A percentile compares a stretch with the other conserved stretches of the same genome.
Evolutionary conservation across 352 stramenopile genomes (phyloP).

Genomic region (Lagenidium giganteum): DNA sequence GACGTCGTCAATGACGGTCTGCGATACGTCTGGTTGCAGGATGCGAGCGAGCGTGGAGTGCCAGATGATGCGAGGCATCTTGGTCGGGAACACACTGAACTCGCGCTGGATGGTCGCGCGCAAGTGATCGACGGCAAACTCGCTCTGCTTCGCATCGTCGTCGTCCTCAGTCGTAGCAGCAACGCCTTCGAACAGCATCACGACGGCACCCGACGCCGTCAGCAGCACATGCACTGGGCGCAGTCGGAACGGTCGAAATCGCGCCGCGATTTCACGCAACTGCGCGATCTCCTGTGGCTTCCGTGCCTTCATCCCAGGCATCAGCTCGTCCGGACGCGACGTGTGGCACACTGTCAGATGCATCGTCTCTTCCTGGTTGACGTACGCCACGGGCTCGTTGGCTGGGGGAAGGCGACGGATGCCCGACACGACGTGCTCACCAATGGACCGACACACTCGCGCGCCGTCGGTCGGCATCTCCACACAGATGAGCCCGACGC

Average conservation of each 20-base stretch:
- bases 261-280: constrained; percentile 28
- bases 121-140: constrained; percentile 54
- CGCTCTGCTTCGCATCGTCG: constrained; percentile 23
- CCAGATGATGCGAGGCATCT: constrained; percentile 58
- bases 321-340: constrained; percentile 56
- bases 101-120: constrained; percentile 35
- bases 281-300: constrained; percentile 35
- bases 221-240: constrained; percentile 46
- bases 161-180: constrained; percentile 3
- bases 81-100: constrained; percentile 27
- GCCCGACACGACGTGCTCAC: constrained; percentile 35
- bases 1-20: constrained; percentile 24
- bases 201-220: constrained; percentile 54
- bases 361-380: constrained; percentile 65
- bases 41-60: constrained; percentile 63
- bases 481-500: constrained; percentile 41
- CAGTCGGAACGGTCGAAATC: constrained; percentile 38
- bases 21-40: constrained; percentile 33
- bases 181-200: constrained; percentile 60
- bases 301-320: constrained; percentile 29
- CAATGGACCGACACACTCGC: constrained; percentile 28
- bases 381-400: constrained; percentile 34
- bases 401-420: constrained; percentile 27
- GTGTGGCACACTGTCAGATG: constrained; percentile 80
- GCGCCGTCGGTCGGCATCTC: constrained; percentile 33